phyloP scores from a whole-genome alignment of 225 moss, liverwort and hornwort genomes.

The Climacium dendroides region DNA sequence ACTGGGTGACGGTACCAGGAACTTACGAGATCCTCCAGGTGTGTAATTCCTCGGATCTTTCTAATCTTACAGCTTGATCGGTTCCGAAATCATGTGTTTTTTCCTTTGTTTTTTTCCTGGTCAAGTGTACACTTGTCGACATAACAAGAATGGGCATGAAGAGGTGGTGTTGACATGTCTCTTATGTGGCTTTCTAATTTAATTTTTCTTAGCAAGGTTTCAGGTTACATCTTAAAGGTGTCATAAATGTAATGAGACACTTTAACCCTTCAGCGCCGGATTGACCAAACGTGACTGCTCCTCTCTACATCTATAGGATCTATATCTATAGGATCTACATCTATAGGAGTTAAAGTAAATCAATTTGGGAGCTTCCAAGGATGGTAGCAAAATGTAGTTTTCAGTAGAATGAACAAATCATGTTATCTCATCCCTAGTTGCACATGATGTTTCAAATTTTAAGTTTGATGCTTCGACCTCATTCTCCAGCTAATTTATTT shows the following conservation, averaged over 20 bases:
- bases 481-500: not conserved
- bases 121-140: not conserved
- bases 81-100: not conserved
- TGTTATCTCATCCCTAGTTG: not conserved
- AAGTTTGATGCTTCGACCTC: not conserved
- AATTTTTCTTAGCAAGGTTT: not conserved
- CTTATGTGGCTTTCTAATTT: not conserved
- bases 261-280: not conserved
- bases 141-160: not conserved
- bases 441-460: not conserved
- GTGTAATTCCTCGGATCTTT: not conserved
- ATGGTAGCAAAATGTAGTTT: not conserved
- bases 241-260: not conserved
- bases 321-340: too few species aligned
- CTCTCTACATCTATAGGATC: not conserved
- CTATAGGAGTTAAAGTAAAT: not conserved
- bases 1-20: constrained; percentile 98
- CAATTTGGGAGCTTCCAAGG: not conserved
- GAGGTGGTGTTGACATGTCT: not conserved
- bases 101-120: not conserved
- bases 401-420: not conserved
- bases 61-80: not conserved
- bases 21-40: constrained; percentile 80
- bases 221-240: not conserved
- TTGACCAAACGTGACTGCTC: not conserved